Conservation (phyloP, 2,329 filamentous ascomycete species). For the Aspergillus uvarum region DNA sequence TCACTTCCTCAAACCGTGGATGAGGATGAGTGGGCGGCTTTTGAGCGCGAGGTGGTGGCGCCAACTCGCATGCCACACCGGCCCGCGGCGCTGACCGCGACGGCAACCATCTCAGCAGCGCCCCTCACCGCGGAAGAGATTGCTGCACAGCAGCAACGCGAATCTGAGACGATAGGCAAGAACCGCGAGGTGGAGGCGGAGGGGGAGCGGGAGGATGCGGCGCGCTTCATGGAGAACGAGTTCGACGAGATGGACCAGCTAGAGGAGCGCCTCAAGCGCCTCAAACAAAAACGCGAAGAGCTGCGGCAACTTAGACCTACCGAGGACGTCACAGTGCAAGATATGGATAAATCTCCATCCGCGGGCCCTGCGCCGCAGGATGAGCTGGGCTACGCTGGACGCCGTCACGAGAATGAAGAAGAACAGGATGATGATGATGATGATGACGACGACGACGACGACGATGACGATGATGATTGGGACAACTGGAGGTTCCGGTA, state of each 20-base stretch:
- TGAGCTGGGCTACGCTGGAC: conserved; percentile 37
- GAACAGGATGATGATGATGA: conserved; percentile 24
- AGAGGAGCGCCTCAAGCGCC: conserved; percentile 65
- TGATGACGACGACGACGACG: conserved; percentile 38
- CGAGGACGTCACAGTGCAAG: conserved; percentile 27
- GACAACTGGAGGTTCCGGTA: conserved; percentile 46
- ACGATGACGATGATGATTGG: conserved; percentile 57
- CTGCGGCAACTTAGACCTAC: conserved; percentile 49
- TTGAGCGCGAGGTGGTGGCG: conserved; percentile 75
- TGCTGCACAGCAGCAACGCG: conserved; percentile 53
- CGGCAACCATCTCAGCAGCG: conserved; percentile 67
- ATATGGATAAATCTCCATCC: conserved; percentile 28
- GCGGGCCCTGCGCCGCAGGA: conserved; percentile 25
- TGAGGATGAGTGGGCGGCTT: conserved; percentile 82
- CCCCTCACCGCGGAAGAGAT: conserved; percentile 66
- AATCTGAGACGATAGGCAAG: conserved; percentile 43
- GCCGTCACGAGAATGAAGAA: conserved; percentile 45
- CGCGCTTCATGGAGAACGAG: conserved; percentile 69
- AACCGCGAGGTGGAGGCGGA: conserved; percentile 57
- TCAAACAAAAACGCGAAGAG: conserved; percentile 71
- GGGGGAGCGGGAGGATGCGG: conserved; percentile 74
- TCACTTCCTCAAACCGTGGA: conserved; percentile 49
- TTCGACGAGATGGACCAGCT: conserved; percentile 81
- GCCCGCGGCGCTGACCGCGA: conserved; percentile 32
- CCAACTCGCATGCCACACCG: conserved; percentile 36